phyloP scores from a whole-genome alignment of 441 rosid genomes.

The Gossypium aridum region DNA sequence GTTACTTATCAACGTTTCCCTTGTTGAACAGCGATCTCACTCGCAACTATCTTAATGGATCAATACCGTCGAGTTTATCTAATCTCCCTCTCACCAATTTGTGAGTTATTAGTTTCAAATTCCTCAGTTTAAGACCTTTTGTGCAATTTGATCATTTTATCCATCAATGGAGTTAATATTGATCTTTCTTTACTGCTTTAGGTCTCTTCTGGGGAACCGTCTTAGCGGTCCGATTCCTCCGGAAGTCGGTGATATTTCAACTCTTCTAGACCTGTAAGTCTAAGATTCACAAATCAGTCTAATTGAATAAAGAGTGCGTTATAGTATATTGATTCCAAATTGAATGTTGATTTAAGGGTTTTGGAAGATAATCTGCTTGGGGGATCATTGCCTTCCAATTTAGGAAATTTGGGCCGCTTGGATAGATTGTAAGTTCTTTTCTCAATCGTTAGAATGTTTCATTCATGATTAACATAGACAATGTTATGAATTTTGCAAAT shows the following conservation, averaged over 20 bases:
- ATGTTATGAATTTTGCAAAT: not conserved
- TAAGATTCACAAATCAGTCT: not conserved
- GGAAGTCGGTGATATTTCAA: slow-evolving; percentile 45
- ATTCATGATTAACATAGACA: not conserved
- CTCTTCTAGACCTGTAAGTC: slow-evolving; percentile 57
- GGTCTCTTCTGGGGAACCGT: slow-evolving; percentile 61
- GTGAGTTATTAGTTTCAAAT: slow-evolving; percentile 30
- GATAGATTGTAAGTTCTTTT: slow-evolving; percentile 40
- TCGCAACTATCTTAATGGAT: slow-evolving; percentile 66
- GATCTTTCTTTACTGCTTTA: slow-evolving; percentile 11
- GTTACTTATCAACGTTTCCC: slow-evolving; percentile 2
- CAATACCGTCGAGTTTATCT: slow-evolving; percentile 53
- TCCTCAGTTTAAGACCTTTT: not conserved
- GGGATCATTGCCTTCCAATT: slow-evolving; percentile 52
- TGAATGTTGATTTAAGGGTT: slow-evolving; percentile 32
- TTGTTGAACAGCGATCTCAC: slow-evolving; percentile 49
- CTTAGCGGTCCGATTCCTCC: slow-evolving; percentile 57
- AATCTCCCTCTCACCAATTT: slow-evolving; percentile 40
- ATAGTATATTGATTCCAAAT: not conserved
- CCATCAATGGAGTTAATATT: not conserved
- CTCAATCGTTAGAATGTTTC: not conserved
- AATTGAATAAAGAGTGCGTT: not conserved
- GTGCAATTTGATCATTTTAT: not conserved
- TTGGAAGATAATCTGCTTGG: slow-evolving; percentile 52
- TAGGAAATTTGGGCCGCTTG: slow-evolving; percentile 56